Base-by-base conservation (phyloP, 2,329 filamentous ascomycete species). In the Massarina eburnea region DNA sequence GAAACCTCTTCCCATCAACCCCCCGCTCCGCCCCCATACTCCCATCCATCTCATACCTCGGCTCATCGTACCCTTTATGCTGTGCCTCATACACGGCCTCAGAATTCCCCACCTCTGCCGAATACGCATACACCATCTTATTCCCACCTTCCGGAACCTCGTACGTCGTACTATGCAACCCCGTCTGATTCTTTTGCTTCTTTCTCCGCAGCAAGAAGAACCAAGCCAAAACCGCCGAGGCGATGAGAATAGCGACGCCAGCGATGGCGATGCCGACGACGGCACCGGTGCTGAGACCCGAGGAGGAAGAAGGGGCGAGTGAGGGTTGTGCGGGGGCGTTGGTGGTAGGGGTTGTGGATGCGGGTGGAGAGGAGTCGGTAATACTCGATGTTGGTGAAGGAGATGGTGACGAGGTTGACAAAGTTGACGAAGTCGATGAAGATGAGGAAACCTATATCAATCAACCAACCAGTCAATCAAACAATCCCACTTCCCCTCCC, bases 261-360 rank as follows among this genome's bases (percentile, higher is more conserved):
- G 41, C 52, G 17, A 48, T 34, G 26, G 32, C 43, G 9, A 56
- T 50, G 21, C 53, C 53, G 12, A 35, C 44, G 39, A 56, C 53
- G 3, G 50, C 53, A 19, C 53, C 53, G 10, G 38, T 18, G 21
- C 50, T 45, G 19, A 56, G 22, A 5, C 24, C 22, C 2, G 34
- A 43, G 20, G 45, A 40, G 15, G 39, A 24, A 2, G 41, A 17
- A 8, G 42, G 27, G 20, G 34, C 15, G 5, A 21, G 17, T 15
- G 21, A 22, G 15, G 33, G 15, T 22, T 24, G 21, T 19, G 40
- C n/a, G 29, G 33, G 36, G 14, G 12, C 8, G 34, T 12, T 17
- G 26, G 29, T 5, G 34, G 29, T 20, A 51, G 32, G 21, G 22
- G 17, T 15, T 38, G 34, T 37, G 22, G 26, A 27, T 27, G 36